Evolutionary conservation across 1,139 yeast genomes (phyloP), one percentile per base, ranked within the genome.

Genomic region (Kodamaea sp.): DNA sequence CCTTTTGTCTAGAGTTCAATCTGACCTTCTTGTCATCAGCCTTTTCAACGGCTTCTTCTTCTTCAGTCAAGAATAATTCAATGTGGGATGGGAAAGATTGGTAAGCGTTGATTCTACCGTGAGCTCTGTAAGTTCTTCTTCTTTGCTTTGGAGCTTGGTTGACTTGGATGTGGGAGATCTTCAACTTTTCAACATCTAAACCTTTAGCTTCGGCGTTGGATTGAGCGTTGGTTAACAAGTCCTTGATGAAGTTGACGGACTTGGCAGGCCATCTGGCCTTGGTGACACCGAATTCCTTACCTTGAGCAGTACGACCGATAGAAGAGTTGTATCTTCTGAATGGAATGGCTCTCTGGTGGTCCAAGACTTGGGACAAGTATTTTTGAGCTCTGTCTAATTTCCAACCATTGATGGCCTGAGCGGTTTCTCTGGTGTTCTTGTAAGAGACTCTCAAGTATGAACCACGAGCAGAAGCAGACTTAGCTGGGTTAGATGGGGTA

Each of bases 61-160:
- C 88, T 82, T 94, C 98, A 64, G 97, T 83, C 64, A 94, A 79
- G 67, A 88, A 83, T 70, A 94, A 78, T 82, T 94, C 98, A 70
- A 94, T 90, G 86, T 94, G 99, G 65, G 95, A 89, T 69, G 98
- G 98, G 63, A 90, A 80, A 49, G 97, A 87, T 79, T 88, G 94
- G 90, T 88, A 92, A 62, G 96, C 96, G 77, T 90, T 92, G 72
- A 89, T 87, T 83, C 97, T 90, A 86, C 99, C 99, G 84, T 92
- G 98, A 64, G 98, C 98, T 84, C 99, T 92, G 96, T 80, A 94
- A 68, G 98, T 92, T 80, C 99, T 89, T 81, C 98, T 92, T 83
- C 98, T 94, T 80, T 88, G 95, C 80, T 89, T 89, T 78, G 98
- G 98, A 64, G 98, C 98, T 74, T 89, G 96, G 95, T 92, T 94